Percentiles rank a stretch among this genome's conserved stretches.
These are phyloP conservation scores for Monoraphidium neglectum DNA, from an alignment of 139 green algal species.

Conservation along the genomic window DNA sequence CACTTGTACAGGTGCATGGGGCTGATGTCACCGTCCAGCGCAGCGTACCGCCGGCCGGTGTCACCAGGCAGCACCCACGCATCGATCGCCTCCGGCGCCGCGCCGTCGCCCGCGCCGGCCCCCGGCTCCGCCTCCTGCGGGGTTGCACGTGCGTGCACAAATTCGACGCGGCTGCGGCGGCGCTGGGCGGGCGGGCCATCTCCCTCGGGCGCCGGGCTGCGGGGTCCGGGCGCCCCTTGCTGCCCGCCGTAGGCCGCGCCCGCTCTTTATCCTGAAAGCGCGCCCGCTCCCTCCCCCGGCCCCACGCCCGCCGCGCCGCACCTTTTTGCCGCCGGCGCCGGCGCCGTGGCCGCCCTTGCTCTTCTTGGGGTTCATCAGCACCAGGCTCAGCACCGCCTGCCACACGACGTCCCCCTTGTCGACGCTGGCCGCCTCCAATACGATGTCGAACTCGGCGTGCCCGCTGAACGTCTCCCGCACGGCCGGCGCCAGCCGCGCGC, in stretches of 20 bases:
- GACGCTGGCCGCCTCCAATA: constrained; percentile 10
- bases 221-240: too few relatives aligned
- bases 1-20: constrained; percentile 35
- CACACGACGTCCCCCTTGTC: constrained; percentile 25
- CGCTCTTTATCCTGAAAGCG: too few relatives aligned
- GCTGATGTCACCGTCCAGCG: constrained; percentile 33
- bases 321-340: constrained; percentile 19
- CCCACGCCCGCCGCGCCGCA: background rate
- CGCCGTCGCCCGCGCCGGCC: background rate
- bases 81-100: background rate
- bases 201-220: too few relatives aligned
- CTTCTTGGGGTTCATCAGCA: constrained; percentile 36
- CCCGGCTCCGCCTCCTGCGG: background rate
- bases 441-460: constrained; percentile 33
- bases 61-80: constrained; percentile 27
- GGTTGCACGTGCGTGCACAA: too few relatives aligned
- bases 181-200: too few relatives aligned
- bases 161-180: too few relatives aligned
- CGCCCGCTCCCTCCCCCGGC: background rate
- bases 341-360: constrained; percentile 2
- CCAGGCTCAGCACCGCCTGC: constrained; percentile 33
- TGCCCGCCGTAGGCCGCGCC: too few relatives aligned
- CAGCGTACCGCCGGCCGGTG: constrained; percentile 11
- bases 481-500: background rate
- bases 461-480: constrained; percentile 32